Conservation (phyloP, 192 early-diverging fungal genomes). For the Obelidium mucronatum region DNA sequence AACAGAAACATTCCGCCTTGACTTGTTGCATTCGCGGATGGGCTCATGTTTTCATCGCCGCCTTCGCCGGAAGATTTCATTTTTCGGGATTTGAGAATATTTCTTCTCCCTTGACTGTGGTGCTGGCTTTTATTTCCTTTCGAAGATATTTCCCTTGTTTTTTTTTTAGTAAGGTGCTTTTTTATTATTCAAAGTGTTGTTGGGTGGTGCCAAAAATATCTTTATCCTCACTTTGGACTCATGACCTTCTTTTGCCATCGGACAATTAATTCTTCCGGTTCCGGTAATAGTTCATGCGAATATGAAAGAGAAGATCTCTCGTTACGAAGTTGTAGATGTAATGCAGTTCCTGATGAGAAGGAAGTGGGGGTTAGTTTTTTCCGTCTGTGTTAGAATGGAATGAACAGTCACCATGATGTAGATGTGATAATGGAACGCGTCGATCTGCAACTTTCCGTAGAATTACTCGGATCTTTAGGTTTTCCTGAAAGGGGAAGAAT, state of each 20-base stretch:
- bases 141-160: neutral
- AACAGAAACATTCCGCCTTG: slow-evolving; percentile 37
- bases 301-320: neutral
- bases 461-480: slow-evolving; percentile 22
- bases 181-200: neutral
- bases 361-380: no score
- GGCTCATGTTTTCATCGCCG: neutral
- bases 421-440: slow-evolving; percentile 27
- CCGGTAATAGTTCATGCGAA: slow-evolving; percentile 3
- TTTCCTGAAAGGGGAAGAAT: no score
- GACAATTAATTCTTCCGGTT: slow-evolving; percentile 12
- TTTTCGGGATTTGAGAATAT: neutral
- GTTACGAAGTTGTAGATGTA: slow-evolving; percentile 5
- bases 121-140: neutral
- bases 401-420: slow-evolving; percentile 12
- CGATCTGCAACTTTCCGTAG: slow-evolving; percentile 30
- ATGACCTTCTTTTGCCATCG: slow-evolving; percentile 39
- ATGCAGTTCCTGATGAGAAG: neutral
- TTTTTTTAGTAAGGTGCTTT: neutral
- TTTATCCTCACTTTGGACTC: slow-evolving; percentile 4
- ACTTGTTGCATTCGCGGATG: neutral
- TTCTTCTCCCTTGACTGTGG: neutral
- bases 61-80: no score
- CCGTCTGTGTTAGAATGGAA: neutral
- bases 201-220: neutral